Percentiles rank a stretch among this genome's conserved stretches.
These are phyloP conservation scores for Ceratorhiza oryzae-sativae DNA, from an alignment of 1,284 basidiomycete species.

Conservation along the genomic window DNA sequence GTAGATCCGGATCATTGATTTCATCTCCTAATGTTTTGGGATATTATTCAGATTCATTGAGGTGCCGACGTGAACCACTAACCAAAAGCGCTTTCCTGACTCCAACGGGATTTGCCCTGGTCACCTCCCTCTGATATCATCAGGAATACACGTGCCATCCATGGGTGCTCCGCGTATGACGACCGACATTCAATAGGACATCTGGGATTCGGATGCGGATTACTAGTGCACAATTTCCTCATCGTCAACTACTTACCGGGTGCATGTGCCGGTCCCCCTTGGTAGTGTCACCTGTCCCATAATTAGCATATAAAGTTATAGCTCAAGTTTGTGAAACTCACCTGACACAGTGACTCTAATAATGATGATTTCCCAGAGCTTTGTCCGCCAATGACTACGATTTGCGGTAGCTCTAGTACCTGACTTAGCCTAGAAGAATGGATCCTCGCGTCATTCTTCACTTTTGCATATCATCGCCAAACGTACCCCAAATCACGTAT, in stretches of 20 bases:
- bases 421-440: conserved; percentile 33
- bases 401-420: conserved; percentile 51
- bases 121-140: conserved; percentile 52
- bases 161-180: conserved; percentile 46
- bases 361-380: conserved; percentile 54
- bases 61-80: conserved; percentile 49
- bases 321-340: conserved; percentile 43
- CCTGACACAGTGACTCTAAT: conserved; percentile 56
- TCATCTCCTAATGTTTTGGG: neutral
- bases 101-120: conserved; percentile 41
- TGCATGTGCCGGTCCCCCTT: conserved; percentile 54
- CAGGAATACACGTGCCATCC: conserved; percentile 54
- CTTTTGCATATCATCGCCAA: neutral
- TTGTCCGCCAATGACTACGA: conserved; percentile 55
- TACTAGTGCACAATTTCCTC: neutral
- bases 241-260: conserved; percentile 45
- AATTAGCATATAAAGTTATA: too few relatives aligned
- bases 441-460: too few relatives aligned
- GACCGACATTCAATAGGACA: conserved; percentile 57
- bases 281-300: conserved; percentile 52
- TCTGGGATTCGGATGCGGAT: conserved; percentile 42
- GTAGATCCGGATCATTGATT: neutral
- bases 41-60: conserved; percentile 52
- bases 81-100: conserved; percentile 46
- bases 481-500: neutral